Conservation (phyloP, 2,329 filamentous ascomycete genomes). For the Sporothrix dimorphospora region DNA sequence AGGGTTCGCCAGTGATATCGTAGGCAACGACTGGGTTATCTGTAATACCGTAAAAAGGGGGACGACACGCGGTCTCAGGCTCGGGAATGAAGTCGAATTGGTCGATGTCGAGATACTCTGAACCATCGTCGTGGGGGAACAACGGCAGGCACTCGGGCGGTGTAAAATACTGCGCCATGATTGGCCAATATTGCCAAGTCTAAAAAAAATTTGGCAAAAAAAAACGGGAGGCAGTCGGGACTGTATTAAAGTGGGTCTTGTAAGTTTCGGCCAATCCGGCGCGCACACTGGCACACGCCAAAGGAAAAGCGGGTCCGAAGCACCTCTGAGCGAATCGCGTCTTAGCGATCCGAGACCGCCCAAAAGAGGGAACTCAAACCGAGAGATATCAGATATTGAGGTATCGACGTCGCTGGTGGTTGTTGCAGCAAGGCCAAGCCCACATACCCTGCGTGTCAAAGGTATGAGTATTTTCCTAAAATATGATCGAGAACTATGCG, state of each 20-base stretch:
- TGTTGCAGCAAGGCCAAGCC: not conserved
- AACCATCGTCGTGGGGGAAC: not conserved
- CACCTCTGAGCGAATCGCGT: not conserved
- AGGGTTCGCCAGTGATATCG: not conserved
- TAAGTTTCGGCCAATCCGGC: not conserved
- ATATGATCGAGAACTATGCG: not conserved
- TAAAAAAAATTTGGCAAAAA: slow-evolving; percentile 23
- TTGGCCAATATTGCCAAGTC: slow-evolving; percentile 20
- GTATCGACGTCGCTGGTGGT: not conserved
- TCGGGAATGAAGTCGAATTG: not conserved
- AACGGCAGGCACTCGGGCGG: not conserved
- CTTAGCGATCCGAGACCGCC: slow-evolving; percentile 19
- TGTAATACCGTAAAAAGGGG: not conserved
- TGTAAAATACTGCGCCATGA: not conserved
- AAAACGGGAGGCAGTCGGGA: slow-evolving; percentile 2
- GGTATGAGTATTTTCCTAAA: not conserved
- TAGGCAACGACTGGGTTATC: not conserved
- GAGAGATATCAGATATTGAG: not conserved
- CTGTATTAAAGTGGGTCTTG: not conserved
- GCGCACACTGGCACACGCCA: not conserved
- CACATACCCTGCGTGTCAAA: not conserved
- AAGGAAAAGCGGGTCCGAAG: not conserved
- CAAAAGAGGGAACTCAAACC: slow-evolving; percentile 5
- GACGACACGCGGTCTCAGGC: not conserved
- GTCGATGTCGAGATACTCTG: not conserved